phyloP scores from a whole-genome alignment of 176 grass and related monocot species.

The Alloteropsis semialata region DNA sequence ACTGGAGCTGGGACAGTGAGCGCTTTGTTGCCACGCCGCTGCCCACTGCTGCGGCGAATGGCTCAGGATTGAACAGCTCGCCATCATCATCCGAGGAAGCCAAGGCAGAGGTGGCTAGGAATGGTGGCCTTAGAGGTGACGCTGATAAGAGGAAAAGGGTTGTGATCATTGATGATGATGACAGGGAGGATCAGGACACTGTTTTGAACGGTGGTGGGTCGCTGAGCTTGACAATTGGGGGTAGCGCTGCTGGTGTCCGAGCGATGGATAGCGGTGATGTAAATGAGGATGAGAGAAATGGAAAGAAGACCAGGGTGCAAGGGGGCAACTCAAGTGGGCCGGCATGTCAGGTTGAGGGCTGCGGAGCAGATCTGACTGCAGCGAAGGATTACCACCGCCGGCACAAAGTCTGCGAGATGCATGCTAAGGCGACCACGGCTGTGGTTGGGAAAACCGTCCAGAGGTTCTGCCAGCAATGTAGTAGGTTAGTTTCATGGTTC shows the following conservation, averaged over 20 bases:
- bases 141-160: conserved; percentile 77
- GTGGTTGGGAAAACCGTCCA: conserved; percentile 70
- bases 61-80: conserved; percentile 43
- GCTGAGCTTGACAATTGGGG: conserved; percentile 55
- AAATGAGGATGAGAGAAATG: conserved; percentile 56
- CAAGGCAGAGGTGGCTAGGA: not conserved
- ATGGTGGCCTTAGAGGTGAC: conserved; percentile 29
- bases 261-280: conserved; percentile 6
- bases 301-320: conserved; percentile 75
- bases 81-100: conserved; percentile 61
- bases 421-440: conserved; percentile 87
- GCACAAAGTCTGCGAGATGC: conserved; percentile 98
- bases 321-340: conserved; percentile 51
- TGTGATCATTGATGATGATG: conserved; percentile 35
- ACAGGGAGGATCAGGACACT: conserved; percentile 18
- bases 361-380: conserved; percentile 58
- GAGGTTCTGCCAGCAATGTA: conserved; percentile 97
- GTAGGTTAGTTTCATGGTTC: conserved; percentile 55
- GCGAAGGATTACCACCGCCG: conserved; percentile 92
- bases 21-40: conserved; percentile 60
- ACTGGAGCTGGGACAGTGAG: conserved; percentile 90
- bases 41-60: not conserved
- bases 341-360: conserved; percentile 81
- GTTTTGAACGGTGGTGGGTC: conserved; percentile 8
- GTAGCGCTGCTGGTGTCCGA: not conserved